Conservation (phyloP, 345 rosid species). For the Ceriops zippeliana region DNA sequence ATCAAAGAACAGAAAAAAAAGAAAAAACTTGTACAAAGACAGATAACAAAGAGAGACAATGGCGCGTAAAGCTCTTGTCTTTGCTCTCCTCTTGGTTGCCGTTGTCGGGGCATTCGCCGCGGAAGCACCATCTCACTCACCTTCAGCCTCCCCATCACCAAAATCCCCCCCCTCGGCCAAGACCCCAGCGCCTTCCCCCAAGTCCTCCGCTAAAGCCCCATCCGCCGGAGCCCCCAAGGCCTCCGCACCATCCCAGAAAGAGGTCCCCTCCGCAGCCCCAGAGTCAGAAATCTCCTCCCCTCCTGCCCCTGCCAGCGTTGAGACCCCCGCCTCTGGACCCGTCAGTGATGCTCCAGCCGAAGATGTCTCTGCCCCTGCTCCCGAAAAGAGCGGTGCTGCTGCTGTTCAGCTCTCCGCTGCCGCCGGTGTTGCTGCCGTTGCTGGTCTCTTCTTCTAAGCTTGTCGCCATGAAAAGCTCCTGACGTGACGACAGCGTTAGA, state of each 20-base stretch:
- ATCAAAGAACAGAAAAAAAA: background rate
- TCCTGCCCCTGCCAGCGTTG: slow-evolving; percentile 16
- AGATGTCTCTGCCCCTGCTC: slow-evolving; percentile 13
- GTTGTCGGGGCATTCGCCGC: slow-evolving; percentile 29
- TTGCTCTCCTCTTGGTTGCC: slow-evolving; percentile 26
- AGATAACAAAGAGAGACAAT: slow-evolving; percentile 7
- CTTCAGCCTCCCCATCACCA: slow-evolving; percentile 3
- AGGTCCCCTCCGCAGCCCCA: slow-evolving; percentile 1
- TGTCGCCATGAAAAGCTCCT: background rate
- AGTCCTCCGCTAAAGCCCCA: background rate
- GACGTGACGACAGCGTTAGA: background rate
- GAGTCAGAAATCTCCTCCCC: slow-evolving; percentile 18
- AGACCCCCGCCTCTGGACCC: background rate
- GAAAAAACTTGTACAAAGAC: background rate
- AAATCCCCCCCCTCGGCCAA: slow-evolving; percentile 1
- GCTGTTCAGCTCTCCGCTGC: slow-evolving; percentile 11
- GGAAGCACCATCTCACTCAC: slow-evolving; percentile 11
- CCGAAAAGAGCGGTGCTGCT: slow-evolving; percentile 6
- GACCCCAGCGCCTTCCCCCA: slow-evolving; percentile 2
- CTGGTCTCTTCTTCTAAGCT: slow-evolving; percentile 16
- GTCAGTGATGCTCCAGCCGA: background rate
- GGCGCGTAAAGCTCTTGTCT: slow-evolving; percentile 26
- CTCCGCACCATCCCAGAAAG: background rate
- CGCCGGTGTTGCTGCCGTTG: slow-evolving; percentile 15
- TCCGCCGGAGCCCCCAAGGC: background rate